Conservation (phyloP, 2,329 filamentous ascomycete species). For the Domatiomyces catenatus region DNA sequence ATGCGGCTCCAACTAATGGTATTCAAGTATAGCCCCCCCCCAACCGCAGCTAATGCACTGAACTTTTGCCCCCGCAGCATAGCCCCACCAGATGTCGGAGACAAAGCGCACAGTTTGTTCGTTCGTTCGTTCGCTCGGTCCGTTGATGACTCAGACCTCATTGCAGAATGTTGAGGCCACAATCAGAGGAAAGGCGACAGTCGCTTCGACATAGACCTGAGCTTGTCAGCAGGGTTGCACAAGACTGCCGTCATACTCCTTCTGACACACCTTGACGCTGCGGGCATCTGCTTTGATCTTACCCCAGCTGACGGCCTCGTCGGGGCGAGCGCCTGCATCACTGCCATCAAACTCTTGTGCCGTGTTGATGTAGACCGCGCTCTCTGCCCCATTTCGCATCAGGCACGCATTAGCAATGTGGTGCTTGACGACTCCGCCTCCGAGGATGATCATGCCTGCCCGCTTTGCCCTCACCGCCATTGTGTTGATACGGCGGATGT, state of each 20-base stretch:
- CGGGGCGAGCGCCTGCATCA: slow-evolving; percentile 83
- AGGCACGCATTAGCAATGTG: slow-evolving; percentile 95
- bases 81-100: background rate
- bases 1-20: background rate
- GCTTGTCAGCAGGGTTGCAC: background rate
- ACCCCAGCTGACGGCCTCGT: slow-evolving; percentile 96
- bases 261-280: slow-evolving; percentile 62
- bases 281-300: slow-evolving; percentile 87
- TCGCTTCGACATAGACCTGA: slow-evolving; percentile 50
- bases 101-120: too few species aligned
- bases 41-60: background rate
- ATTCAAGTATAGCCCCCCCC: too few species aligned
- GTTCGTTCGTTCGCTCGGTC: background rate
- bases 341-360: slow-evolving; percentile 95
- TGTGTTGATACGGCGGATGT: slow-evolving; percentile 85
- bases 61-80: background rate
- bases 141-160: background rate
- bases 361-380: slow-evolving; percentile 94
- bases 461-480: slow-evolving; percentile 74
- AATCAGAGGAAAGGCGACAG: slow-evolving; percentile 51
- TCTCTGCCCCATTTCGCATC: slow-evolving; percentile 95
- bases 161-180: slow-evolving; percentile 16
- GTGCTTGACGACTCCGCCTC: slow-evolving; percentile 91
- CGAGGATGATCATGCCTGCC: slow-evolving; percentile 88
- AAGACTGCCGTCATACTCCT: background rate